These are phyloP conservation scores for Rubia yunnanensis DNA, from an alignment of 257 asterid genomes.

Conservation along the genomic window DNA sequence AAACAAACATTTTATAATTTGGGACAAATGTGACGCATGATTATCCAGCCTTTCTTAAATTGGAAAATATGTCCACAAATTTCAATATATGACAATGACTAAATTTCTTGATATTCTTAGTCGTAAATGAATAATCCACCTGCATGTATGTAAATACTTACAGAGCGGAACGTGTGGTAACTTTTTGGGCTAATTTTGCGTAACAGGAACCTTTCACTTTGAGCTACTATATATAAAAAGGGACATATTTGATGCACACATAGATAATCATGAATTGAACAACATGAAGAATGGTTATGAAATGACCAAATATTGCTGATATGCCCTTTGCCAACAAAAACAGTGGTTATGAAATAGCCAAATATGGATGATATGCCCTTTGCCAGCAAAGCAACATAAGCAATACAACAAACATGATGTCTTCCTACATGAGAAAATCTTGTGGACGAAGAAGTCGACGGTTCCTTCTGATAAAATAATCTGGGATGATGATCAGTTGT, in stretches of 20 bases:
- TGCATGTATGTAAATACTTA: constrained; percentile 17
- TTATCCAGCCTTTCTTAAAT: background rate
- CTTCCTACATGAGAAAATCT: too few relatives aligned
- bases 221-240: constrained; percentile 84
- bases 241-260: constrained; percentile 88
- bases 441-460: too few relatives aligned
- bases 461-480: too few relatives aligned
- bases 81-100: background rate
- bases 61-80: too few relatives aligned
- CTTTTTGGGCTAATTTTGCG: constrained; percentile 75
- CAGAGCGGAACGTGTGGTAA: constrained; percentile 97
- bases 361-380: too few relatives aligned
- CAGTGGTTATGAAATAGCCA: too few relatives aligned
- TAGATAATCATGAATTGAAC: constrained; percentile 91
- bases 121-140: background rate
- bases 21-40: too few relatives aligned
- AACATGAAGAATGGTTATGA: constrained; percentile 82
- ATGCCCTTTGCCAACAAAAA: constrained; percentile 90
- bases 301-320: constrained; percentile 90
- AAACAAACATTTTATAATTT: background rate
- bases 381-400: too few relatives aligned
- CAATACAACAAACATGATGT: too few relatives aligned
- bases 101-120: background rate
- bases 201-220: constrained; percentile 76
- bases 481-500: too few relatives aligned